Base-by-base conservation (phyloP, 805 yeast genomes). In the Metschnikowia colocasiae region DNA sequence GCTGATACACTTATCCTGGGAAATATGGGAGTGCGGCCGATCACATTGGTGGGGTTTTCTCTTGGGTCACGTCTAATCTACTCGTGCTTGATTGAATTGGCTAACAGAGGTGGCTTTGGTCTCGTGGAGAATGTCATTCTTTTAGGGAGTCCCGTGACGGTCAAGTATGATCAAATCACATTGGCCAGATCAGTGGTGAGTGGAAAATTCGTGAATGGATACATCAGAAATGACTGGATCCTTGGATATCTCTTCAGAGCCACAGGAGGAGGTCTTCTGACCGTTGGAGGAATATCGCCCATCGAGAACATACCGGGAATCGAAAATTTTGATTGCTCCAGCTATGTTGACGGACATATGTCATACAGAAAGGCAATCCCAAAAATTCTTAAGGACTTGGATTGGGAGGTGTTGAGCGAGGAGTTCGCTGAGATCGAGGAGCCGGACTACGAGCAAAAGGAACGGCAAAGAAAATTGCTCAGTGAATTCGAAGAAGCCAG, bases 341-440 rank as follows among this genome's bases (percentile, higher is more conserved):
- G 83, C 16, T 58, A 75, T 45, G 96, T 92, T 3, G 90, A 86
- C 50, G 99, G 99, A 1, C 99, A 94, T 69, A 88, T 94, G 97
- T 89, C 86, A n/a, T 94, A 94, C 67, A 85, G 99, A 69, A 85
- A 85, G 52, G 90, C 89, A 10, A 89, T 94, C 78, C 99, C 99
- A 1, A 81, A 80, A 56, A 74, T 94, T 37, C 63, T 94, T 54
- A 77, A 78, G 52, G 66, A 69, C 43, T 57, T 87, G 34, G 91
- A 87, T 3, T 85, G 95, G 82, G 85, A 87, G 46, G 89, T 94
- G 4, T 63, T 90, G 35, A 80, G 85, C 52, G 99, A 94, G 49
- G 96, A 91, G 62, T 94, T 94, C 61, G 84, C 87, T 16, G 99
- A 94, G 65, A 91, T 94, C 55, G 97, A 91, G 62, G 97, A 92